Evolutionary conservation across 208 protist genomes (phyloP).

Genomic region (Acanthamoeba healyi): DNA sequence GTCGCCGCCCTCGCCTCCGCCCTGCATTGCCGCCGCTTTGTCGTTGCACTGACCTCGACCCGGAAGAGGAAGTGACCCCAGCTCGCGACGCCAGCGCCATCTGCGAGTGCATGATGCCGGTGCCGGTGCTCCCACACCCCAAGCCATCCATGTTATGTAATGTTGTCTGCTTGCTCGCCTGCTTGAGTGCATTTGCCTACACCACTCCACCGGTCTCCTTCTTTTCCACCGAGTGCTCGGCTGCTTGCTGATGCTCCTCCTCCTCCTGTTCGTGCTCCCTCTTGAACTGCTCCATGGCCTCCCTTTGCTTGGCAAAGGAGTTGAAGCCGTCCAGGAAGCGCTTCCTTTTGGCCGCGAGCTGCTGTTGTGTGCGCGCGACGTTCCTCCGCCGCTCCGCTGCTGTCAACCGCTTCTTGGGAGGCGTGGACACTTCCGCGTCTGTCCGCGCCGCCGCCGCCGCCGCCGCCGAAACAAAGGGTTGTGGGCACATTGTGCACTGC

Average conservation of each 20-base stretch:
- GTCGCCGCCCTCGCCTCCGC: background rate
- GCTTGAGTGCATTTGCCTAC: background rate
- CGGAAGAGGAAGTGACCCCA: background rate
- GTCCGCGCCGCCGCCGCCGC: no score
- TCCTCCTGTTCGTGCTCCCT: background rate
- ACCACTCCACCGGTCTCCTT: background rate
- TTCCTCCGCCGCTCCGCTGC: background rate
- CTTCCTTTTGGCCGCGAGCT: background rate
- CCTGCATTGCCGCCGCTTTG: conserved; percentile 2
- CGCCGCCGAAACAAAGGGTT: no score
- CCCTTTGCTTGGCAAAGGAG: conserved; percentile 2
- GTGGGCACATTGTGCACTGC: no score
- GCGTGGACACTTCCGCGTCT: background rate
- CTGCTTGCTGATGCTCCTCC: background rate
- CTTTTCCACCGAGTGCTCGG: background rate
- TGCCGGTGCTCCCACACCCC: no score
- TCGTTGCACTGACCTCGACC: background rate
- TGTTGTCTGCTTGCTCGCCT: no score
- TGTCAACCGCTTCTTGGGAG: background rate
- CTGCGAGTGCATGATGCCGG: no score
- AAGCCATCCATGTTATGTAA: no score
- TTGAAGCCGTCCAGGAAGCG: conserved; percentile 31
- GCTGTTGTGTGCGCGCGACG: background rate
- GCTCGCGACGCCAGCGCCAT: background rate
- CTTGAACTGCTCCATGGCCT: background rate